phyloP scores from a whole-genome alignment of 1,139 yeast genomes.

The Yarrowia galli region DNA sequence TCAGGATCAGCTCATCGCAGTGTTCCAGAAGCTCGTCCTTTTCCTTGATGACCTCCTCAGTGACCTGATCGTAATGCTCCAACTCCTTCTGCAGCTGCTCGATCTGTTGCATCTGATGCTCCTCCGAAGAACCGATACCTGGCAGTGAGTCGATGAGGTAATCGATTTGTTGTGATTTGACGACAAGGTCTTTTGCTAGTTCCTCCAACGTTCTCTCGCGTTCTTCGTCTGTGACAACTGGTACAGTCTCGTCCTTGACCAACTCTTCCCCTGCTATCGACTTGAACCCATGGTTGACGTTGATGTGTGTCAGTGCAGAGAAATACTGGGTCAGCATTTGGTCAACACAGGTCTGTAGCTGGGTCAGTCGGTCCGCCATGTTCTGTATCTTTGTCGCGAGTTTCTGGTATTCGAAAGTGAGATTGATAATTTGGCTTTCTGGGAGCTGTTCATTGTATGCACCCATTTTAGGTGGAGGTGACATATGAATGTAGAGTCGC shows the following conservation, averaged over 20 bases:
- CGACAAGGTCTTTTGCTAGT: conserved; percentile 79
- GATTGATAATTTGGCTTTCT: conserved; percentile 11
- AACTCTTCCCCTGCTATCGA: conserved; percentile 61
- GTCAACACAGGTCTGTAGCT: conserved; percentile 88
- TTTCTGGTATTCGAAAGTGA: conserved; percentile 13
- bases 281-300: conserved; percentile 70
- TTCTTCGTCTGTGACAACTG: conserved; percentile 43
- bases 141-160: conserved; percentile 89
- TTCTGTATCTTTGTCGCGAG: not conserved
- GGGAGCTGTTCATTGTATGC: conserved; percentile 7
- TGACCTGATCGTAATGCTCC: conserved; percentile 64
- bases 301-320: conserved; percentile 87
- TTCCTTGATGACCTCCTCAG: conserved; percentile 64
- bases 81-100: conserved; percentile 70
- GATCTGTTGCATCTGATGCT: conserved; percentile 72
- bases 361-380: conserved; percentile 82
- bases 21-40: conserved; percentile 70
- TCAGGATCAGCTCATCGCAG: conserved; percentile 73
- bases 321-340: conserved; percentile 90
- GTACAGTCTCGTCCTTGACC: conserved; percentile 57
- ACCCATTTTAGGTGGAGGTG: conserved; percentile 2
- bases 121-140: conserved; percentile 86
- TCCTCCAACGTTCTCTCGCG: conserved; percentile 54
- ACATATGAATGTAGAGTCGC: not conserved
- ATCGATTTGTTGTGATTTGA: conserved; percentile 85